A percentile compares a stretch with the other conserved stretches of the same genome.
These are phyloP conservation scores for Nigrospora osmanthi DNA, from an alignment of 2,329 filamentous ascomycete genomes.

Conservation along the genomic window DNA sequence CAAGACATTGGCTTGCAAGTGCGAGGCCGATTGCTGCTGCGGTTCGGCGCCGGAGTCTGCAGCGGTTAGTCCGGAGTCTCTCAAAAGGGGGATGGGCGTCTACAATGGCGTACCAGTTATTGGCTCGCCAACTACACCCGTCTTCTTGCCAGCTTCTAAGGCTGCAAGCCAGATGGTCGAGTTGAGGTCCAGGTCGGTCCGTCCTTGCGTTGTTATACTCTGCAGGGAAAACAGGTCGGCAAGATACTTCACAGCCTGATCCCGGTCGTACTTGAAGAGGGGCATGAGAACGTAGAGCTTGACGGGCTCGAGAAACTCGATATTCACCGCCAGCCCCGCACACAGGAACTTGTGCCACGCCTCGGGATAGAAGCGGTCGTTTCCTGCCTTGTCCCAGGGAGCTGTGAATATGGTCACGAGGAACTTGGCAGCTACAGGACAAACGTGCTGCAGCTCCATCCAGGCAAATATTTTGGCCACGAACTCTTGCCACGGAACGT, in stretches of 20 bases:
- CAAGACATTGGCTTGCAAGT: conserved; percentile 35
- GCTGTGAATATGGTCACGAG: conserved; percentile 48
- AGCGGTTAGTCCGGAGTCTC: conserved; percentile 6
- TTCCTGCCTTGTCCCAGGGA: conserved; percentile 26
- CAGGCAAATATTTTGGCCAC: conserved; percentile 42
- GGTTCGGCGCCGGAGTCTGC: background rate
- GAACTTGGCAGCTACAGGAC: conserved; percentile 52
- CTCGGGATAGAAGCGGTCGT: conserved; percentile 26
- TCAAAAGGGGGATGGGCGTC: background rate
- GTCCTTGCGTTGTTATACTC: conserved; percentile 35
- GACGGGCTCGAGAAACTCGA: conserved; percentile 49
- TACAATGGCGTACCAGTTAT: conserved; percentile 26
- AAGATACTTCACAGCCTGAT: conserved; percentile 49
- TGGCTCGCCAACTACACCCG: conserved; percentile 61
- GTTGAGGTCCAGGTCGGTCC: conserved; percentile 39
- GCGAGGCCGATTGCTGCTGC: conserved; percentile 6
- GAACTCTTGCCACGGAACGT: conserved; percentile 41
- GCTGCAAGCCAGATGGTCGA: conserved; percentile 56
- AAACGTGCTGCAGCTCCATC: conserved; percentile 50
- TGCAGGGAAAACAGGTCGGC: conserved; percentile 44
- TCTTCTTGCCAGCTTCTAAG: conserved; percentile 64
- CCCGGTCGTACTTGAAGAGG: conserved; percentile 51
- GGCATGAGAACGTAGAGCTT: conserved; percentile 58
- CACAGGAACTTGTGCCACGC: conserved; percentile 52
- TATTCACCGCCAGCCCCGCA: conserved; percentile 37